Evolutionary conservation across 176 grass and related monocot genomes (phyloP), one percentile per base, ranked within the genome.

Genomic region (Alopecurus myosuroides): DNA sequence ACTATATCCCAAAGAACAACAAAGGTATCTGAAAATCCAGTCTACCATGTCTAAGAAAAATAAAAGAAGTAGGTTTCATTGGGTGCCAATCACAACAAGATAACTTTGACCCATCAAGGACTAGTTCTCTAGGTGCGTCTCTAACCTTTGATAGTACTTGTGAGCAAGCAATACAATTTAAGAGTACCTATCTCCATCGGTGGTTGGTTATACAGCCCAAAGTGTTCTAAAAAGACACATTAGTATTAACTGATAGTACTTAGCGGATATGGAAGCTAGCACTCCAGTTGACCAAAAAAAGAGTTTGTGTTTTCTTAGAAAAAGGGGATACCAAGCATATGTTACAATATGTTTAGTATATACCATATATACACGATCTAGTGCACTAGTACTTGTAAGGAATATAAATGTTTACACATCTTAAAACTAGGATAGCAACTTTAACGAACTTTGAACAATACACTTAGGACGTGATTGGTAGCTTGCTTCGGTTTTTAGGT

Each of bases 191-290:
- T 48, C 52, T 78, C 1, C 23, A 36, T 3, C 62, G 74, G 41
- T 35, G 48, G 18, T 50, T 78, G 4, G 74, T 82, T 55, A 60
- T 87, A 36, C 29, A 75, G n/a, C n/a, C 58, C 81, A 37, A 46
- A 6, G 45, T 88, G 75, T 65, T 53, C 9, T 88, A 13, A 74
- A 73, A 84, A 79, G 81, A 42, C 78, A 36, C 46, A 62, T 40
- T 88, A 63, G 17, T 36, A 61, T 58, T 49, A 18, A 49, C 46
- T 6, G 14, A 1, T 49, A 49, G 14, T 49, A n/a, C n/a, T n/a
- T 39, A 39, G 15, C 15, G 18, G 46, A 22, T 6, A 45, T 23
- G 12, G 42, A 56, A 29, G 10, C 36, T 57, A 26, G 37, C 18
- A 33, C 57, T 70, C 61, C 63, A 84, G 39, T 39, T 72, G 9